These are phyloP conservation scores for Bruguiera parviflora DNA, from an alignment of 345 rosid species.

Conservation along the genomic window DNA sequence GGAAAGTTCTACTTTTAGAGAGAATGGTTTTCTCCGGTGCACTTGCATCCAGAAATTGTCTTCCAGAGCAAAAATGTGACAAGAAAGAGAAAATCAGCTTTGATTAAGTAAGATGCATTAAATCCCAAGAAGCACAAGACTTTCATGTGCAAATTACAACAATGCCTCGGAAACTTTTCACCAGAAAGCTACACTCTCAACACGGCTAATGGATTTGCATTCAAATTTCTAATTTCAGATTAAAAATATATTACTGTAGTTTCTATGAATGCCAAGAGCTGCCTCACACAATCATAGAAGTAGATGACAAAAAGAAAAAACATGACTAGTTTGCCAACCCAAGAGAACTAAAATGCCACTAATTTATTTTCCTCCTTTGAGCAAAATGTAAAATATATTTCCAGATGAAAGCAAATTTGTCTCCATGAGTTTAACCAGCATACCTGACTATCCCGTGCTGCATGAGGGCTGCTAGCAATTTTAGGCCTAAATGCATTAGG, in stretches of 20 bases:
- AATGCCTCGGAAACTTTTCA: too few species aligned
- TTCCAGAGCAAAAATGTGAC: background rate
- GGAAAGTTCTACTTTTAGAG: background rate
- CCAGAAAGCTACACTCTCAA: too few species aligned
- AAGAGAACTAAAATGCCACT: too few species aligned
- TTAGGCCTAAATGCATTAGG: slow-evolving; percentile 98
- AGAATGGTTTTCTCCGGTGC: background rate
- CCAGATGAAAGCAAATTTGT: background rate
- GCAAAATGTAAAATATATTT: background rate
- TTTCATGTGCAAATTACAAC: too few species aligned
- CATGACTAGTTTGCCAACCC: background rate
- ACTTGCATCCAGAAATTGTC: background rate
- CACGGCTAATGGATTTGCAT: too few species aligned
- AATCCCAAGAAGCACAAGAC: too few species aligned
- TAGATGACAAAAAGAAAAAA: background rate
- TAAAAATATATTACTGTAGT: background rate
- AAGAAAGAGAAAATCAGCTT: background rate
- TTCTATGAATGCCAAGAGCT: background rate
- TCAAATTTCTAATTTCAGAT: too few species aligned
- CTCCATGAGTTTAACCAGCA: slow-evolving; percentile 4
- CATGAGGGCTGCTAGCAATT: slow-evolving; percentile 97
- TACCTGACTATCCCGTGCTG: slow-evolving; percentile 69
- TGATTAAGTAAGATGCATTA: too few species aligned
- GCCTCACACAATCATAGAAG: too few species aligned
- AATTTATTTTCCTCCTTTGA: too few species aligned